Evolutionary conservation across 768 basidiomycete genomes (phyloP).

Genomic region (Mycena venus): DNA sequence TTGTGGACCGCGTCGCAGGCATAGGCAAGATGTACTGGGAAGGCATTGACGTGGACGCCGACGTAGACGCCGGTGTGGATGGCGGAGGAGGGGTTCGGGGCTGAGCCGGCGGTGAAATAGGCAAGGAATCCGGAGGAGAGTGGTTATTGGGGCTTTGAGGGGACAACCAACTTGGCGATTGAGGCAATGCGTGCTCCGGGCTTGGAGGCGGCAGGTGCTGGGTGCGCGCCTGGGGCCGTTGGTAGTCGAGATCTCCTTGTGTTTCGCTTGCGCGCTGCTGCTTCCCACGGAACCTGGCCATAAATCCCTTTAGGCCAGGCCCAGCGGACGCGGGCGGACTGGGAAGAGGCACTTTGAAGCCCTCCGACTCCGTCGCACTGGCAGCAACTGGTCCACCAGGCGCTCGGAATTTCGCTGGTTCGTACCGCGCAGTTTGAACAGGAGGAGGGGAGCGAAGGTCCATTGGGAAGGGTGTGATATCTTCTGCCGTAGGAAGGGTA

Average conservation of each 20-base stretch:
- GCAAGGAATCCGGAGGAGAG: not conserved
- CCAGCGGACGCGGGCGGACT: slow-evolving; percentile 80
- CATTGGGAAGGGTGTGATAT: slow-evolving; percentile 59
- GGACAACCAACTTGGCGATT: slow-evolving; percentile 19
- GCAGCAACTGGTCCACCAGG: slow-evolving; percentile 50
- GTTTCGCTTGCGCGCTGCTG: slow-evolving; percentile 53
- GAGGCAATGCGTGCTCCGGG: slow-evolving; percentile 29
- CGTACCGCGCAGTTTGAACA: slow-evolving; percentile 56
- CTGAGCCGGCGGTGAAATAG: slow-evolving; percentile 4
- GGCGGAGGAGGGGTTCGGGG: slow-evolving; percentile 3
- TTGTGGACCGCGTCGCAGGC: not conserved
- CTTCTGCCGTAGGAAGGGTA: slow-evolving; percentile 58
- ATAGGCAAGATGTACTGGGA: slow-evolving; percentile 5
- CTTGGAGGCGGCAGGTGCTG: slow-evolving; percentile 46
- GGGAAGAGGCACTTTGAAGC: slow-evolving; percentile 67
- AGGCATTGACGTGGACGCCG: slow-evolving; percentile 16
- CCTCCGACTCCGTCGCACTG: slow-evolving; percentile 65
- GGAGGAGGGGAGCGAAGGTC: slow-evolving; percentile 56
- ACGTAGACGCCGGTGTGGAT: not conserved
- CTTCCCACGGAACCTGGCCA: slow-evolving; percentile 79
- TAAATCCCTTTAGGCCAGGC: slow-evolving; percentile 84
- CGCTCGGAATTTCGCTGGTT: slow-evolving; percentile 53
- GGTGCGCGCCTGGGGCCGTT: slow-evolving; percentile 24
- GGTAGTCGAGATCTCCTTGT: slow-evolving; percentile 44
- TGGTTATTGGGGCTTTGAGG: not conserved